phyloP scores from a whole-genome alignment of 257 asterid genomes.

The Phtheirospermum japonicum region DNA sequence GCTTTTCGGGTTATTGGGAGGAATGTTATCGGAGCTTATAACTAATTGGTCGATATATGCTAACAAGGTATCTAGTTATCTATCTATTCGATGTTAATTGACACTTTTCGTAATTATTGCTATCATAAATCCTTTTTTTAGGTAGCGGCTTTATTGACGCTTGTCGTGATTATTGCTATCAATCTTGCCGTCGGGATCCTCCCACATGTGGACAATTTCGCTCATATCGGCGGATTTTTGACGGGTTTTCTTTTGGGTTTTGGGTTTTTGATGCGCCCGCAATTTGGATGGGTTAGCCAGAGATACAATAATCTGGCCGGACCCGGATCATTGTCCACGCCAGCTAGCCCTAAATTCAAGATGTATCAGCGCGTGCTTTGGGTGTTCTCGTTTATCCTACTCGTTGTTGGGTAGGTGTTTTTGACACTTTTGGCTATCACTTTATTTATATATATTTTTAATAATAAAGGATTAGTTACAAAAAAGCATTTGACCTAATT shows the following conservation, averaged over 20 bases:
- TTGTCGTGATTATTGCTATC: constrained; percentile 57
- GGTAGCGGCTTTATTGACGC: constrained; percentile 63
- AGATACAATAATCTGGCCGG: constrained; percentile 51
- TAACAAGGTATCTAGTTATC: constrained; percentile 57
- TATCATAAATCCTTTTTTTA: constrained; percentile 28
- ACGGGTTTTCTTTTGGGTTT: constrained; percentile 87
- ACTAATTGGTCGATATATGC: constrained; percentile 90
- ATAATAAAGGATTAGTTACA: no score
- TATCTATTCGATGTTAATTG: no score
- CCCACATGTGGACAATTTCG: constrained; percentile 86
- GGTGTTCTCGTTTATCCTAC: constrained; percentile 64
- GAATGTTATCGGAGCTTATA: constrained; percentile 87
- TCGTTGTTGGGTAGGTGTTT: constrained; percentile 63
- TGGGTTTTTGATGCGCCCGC: constrained; percentile 82
- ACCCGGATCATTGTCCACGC: constrained; percentile 37
- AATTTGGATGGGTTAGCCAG: constrained; percentile 83
- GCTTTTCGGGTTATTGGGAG: constrained; percentile 84
- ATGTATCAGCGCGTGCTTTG: constrained; percentile 68
- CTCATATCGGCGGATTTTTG: constrained; percentile 85
- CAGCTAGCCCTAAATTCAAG: constrained; percentile 60
- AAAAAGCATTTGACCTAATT: no score
- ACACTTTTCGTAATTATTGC: background rate
- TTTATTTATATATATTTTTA: no score
- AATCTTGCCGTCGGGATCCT: constrained; percentile 82
- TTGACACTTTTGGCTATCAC: background rate